phyloP scores from a whole-genome alignment of 805 yeast species.

The Wickerhamiella occidentalis region DNA sequence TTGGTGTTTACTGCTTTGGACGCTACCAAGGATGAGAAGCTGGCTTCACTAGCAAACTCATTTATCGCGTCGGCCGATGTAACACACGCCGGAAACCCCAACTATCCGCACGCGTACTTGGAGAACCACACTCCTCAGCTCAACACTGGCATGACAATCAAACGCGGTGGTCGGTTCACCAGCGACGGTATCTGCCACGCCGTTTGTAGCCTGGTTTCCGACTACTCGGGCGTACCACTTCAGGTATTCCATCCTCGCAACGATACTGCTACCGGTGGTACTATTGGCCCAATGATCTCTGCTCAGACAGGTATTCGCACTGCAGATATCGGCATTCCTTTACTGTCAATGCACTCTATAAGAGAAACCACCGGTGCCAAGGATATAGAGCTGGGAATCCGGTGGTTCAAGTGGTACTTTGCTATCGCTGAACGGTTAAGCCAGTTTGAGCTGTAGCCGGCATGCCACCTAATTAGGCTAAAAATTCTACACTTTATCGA shows the following conservation, averaged over 20 bases:
- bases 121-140: slow-evolving; percentile 68
- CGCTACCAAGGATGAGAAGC: slow-evolving; percentile 29
- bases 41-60: slow-evolving; percentile 47
- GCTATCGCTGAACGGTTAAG: slow-evolving; percentile 29
- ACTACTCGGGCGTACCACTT: slow-evolving; percentile 45
- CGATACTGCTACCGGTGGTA: slow-evolving; percentile 74
- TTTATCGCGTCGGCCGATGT: slow-evolving; percentile 73
- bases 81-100: slow-evolving; percentile 67
- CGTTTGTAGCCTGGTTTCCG: slow-evolving; percentile 54
- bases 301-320: slow-evolving; percentile 31
- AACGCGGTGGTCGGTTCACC: slow-evolving; percentile 79
- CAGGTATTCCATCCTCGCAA: slow-evolving; percentile 80
- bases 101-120: slow-evolving; percentile 48
- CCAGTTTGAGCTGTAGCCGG: neutral
- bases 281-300: slow-evolving; percentile 55
- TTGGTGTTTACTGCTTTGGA: slow-evolving; percentile 23
- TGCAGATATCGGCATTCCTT: slow-evolving; percentile 72
- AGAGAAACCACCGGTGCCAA: slow-evolving; percentile 67
- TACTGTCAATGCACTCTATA: slow-evolving; percentile 75
- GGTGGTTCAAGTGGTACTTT: slow-evolving; percentile 58
- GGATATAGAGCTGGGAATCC: slow-evolving; percentile 60
- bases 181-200: slow-evolving; percentile 67
- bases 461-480: no score
- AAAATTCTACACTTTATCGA: no score
- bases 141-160: slow-evolving; percentile 60